Evolutionary conservation across 768 basidiomycete species (phyloP).

Genomic region (Suillus luteus): DNA sequence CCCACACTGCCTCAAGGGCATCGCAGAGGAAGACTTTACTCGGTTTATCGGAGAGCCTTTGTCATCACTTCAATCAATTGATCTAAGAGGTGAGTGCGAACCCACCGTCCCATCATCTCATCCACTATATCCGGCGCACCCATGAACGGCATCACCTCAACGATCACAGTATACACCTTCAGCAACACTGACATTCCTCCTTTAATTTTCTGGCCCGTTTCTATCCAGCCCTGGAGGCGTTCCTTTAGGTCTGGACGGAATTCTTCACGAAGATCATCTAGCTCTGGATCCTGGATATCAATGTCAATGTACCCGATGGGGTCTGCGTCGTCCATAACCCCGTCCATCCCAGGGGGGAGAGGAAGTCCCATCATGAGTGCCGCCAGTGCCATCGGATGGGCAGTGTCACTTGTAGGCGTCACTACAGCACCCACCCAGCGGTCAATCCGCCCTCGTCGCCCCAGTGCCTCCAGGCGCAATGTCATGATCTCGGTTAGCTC

Average conservation of each 20-base stretch:
- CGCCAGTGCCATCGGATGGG: constrained; percentile 61
- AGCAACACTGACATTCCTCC: constrained; percentile 40
- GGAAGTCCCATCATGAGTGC: constrained; percentile 65
- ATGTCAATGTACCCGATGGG: constrained; percentile 52
- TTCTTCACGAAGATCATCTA: constrained; percentile 62
- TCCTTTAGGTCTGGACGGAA: constrained; percentile 58
- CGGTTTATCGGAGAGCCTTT: constrained; percentile 55
- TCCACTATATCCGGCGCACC: constrained; percentile 50
- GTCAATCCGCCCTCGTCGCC: constrained; percentile 50
- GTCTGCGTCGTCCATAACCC: constrained; percentile 44
- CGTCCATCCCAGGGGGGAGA: constrained; percentile 39
- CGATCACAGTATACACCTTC: constrained; percentile 45
- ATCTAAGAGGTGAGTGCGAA: background rate
- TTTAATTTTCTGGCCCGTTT: constrained; percentile 39
- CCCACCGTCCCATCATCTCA: constrained; percentile 59
- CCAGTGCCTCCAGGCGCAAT: constrained; percentile 37
- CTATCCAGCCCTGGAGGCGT: constrained; percentile 60
- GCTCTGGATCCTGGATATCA: constrained; percentile 53
- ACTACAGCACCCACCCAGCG: constrained; percentile 52
- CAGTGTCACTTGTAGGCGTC: constrained; percentile 38
- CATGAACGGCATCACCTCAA: constrained; percentile 61
- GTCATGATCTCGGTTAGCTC: constrained; percentile 51
- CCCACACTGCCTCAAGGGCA: constrained; percentile 48
- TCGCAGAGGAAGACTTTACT: constrained; percentile 55
- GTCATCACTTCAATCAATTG: constrained; percentile 2